phyloP scores from a whole-genome alignment of 345 rosid species.

The Camelina neglecta region DNA sequence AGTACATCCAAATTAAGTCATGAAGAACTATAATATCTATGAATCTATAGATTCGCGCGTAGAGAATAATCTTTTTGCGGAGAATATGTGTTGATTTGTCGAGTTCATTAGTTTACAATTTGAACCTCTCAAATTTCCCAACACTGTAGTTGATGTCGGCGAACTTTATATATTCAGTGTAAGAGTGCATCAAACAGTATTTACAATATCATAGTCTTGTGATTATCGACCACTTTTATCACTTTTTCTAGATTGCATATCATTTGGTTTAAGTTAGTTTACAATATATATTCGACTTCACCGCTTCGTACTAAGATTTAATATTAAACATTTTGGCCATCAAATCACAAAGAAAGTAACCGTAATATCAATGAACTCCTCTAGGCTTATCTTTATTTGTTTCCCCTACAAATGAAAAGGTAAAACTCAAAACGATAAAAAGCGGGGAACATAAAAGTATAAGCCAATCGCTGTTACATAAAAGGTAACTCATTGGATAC shows the following conservation, averaged over 20 bases:
- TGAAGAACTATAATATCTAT: not conserved
- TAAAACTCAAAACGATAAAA: slow-evolving; percentile 22
- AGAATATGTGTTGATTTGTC: slow-evolving; percentile 28
- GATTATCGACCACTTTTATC: not conserved
- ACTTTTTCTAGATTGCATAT: not conserved
- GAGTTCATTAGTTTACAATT: slow-evolving; percentile 4
- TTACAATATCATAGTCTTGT: not conserved
- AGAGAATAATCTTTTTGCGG: slow-evolving; percentile 15
- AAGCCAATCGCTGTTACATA: slow-evolving; percentile 35
- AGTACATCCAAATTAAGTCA: slow-evolving; percentile 21
- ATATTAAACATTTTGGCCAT: not conserved
- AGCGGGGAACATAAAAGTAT: slow-evolving; percentile 8
- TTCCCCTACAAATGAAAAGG: slow-evolving; percentile 2
- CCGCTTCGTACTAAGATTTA: not conserved
- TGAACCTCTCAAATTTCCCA: slow-evolving; percentile 7
- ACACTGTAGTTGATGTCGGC: slow-evolving; percentile 28
- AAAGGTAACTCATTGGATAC: slow-evolving; percentile 43
- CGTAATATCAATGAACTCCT: not conserved
- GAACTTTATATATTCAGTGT: slow-evolving; percentile 7
- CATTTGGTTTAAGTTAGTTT: not conserved
- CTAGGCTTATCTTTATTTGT: not conserved
- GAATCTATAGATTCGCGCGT: not conserved
- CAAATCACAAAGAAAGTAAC: not conserved
- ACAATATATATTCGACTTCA: not conserved
- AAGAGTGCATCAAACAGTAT: not conserved